Conservation (phyloP, 306 rosid genomes). For the Canavalia gladiata region DNA sequence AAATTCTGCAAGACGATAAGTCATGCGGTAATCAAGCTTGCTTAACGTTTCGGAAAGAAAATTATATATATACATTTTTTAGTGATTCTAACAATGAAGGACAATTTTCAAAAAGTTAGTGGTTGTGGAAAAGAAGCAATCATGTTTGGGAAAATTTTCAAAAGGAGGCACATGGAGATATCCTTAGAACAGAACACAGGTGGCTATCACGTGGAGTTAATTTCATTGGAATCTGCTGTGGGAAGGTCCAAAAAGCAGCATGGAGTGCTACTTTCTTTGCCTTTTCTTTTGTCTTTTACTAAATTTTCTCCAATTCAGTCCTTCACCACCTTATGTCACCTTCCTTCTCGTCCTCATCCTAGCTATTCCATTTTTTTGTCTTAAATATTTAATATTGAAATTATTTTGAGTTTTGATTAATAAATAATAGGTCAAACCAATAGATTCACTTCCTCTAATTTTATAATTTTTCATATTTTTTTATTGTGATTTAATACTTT, state of each 20-base stretch:
- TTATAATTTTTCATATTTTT: too few relatives aligned
- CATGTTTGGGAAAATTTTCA: neutral
- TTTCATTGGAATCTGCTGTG: neutral
- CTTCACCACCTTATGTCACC: neutral
- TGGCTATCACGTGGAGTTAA: constrained; percentile 8
- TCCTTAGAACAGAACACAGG: neutral
- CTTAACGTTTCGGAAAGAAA: neutral
- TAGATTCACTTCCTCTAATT: too few relatives aligned
- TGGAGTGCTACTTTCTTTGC: neutral
- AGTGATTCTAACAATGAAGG: neutral
- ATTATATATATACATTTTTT: neutral
- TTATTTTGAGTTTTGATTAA: too few relatives aligned
- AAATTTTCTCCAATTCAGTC: neutral
- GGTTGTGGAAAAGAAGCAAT: constrained; percentile 15
- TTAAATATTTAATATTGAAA: too few relatives aligned
- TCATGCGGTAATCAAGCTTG: neutral
- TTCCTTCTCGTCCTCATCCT: neutral
- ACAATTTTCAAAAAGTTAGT: constrained; percentile 6
- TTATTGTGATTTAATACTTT: too few relatives aligned
- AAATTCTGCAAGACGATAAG: neutral
- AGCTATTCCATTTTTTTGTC: too few relatives aligned
- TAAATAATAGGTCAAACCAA: too few relatives aligned
- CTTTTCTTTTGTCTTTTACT: constrained; percentile 26
- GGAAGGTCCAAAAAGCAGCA: neutral
- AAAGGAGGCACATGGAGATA: constrained; percentile 32